Base-by-base conservation (phyloP, 2,329 filamentous ascomycete genomes). In the Beauveria pseudobassiana region DNA sequence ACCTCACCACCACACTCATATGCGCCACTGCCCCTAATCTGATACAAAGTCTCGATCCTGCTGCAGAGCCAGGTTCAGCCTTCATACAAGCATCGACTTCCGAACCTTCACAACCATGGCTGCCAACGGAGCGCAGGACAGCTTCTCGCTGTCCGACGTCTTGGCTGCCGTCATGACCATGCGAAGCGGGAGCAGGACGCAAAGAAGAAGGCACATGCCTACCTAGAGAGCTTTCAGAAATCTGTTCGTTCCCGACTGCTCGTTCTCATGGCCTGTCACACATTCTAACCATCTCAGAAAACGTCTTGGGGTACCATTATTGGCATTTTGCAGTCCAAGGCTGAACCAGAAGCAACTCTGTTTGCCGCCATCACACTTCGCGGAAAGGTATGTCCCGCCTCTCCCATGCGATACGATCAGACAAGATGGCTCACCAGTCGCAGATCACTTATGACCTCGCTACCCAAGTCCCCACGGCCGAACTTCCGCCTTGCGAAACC, bases 321-420 rank as follows among this genome's bases (percentile, higher is more conserved):
- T 73, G 85, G 87, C 59, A 90, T 99, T 65, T 80, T 99, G 65
- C 91, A 96, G 74, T 90, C 91, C 55, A 82, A 88, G 65, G 85
- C 89, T 61, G 88, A 93, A 65, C 82, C 89, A 56, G 92, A 96
- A 74, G 90, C 91, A 28, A 95, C 95, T 74, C 81, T 99, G 64
- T 99, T 99, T 75, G 95, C 95, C 52, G 95, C 95, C 63, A 98
- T 93, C 52, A 99, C 95, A 58, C 80, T 99, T 71, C 96, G 96
- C 79, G 95, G 95, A 81, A 99, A 99, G 88, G 95, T 98, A 63
- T 63, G 50, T 50, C 55, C 38, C 50, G 20, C 34, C 20, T 20
- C 53, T 34, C 20, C 24, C 52, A 24, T 38, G 34, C 16, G 48
- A 24, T 40, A 28, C 40, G 30, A 22, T 28, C 12, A 30, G 12